Evolutionary conservation across 1,139 yeast species (phyloP), one percentile per base, ranked within the genome.

Genomic region (Nakaseomyces glabratus): DNA sequence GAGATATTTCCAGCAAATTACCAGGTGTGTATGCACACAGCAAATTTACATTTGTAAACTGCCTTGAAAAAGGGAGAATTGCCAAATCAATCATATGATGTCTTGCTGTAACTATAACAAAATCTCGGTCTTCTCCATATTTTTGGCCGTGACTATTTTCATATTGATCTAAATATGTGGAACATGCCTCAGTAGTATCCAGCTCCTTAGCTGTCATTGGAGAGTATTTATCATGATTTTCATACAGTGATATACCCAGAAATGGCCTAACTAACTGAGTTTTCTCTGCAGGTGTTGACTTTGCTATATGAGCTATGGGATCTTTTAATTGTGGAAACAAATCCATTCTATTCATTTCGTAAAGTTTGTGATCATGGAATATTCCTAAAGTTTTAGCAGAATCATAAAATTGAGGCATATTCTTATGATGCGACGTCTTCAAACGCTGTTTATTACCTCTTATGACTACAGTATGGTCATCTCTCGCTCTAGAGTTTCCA

Each of bases 21-120:
- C 50, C 50, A 10, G 41, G 30, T 4, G 15, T 26, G 18, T 17
- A 26, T 15, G 18, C 4, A 4, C 30, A 26, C 4, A 21, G 17
- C 37, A 38, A 10, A 39, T 39, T 12, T 40, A 16, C 21, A 26
- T 18, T 26, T 9, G 21, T 21, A 11, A 17, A 28, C 17, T 24
- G 29, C 3, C 21, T 25, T 18, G 45, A 38, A 37, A 49, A 54
- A 2, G 49, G 38, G 6, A 41, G 34, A 55, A 53, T 51, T 4
- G 46, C 39, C 4, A 55, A 22, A 12, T 53, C 49, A 8, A 49
- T 48, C 11, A 55, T 35, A 33, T 52, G 51, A 36, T 55, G 60
- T 34, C 59, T 44, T 6, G 55, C 48, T 4, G 58, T 45, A 2
- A 55, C 38, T 20, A 54, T 38, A 1, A 47, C 42, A 20, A 42